A percentile compares a stretch with the other conserved stretches of the same genome.
Evolutionary conservation across 2,329 filamentous ascomycete genomes (phyloP).

Genomic region (Aspergillus alliaceus): DNA sequence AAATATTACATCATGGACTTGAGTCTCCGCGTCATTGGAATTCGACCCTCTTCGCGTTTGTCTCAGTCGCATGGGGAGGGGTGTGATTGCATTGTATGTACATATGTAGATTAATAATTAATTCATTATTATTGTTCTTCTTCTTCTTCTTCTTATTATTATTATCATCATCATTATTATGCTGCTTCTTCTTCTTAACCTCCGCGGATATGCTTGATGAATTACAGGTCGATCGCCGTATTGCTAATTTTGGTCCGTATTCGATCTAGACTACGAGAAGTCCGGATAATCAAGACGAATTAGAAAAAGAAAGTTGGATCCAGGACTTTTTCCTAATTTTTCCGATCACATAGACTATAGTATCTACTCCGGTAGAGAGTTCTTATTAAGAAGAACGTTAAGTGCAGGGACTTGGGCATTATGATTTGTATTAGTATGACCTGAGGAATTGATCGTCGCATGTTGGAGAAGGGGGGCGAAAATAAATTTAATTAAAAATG

Average conservation of each 20-base stretch:
- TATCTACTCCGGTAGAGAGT: too few relatives aligned
- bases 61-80: neutral
- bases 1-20: conserved; percentile 13
- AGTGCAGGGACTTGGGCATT: too few relatives aligned
- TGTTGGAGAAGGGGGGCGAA: too few relatives aligned
- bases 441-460: neutral
- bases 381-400: too few relatives aligned
- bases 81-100: neutral
- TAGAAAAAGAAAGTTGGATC: too few relatives aligned
- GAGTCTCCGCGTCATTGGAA: conserved; percentile 16
- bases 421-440: neutral
- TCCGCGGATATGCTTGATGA: neutral
- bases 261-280: neutral
- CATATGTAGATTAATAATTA: too few relatives aligned
- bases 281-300: neutral
- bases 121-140: neutral
- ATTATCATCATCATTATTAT: too few relatives aligned
- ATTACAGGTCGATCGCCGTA: neutral
- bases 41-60: neutral
- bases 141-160: neutral
- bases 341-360: too few relatives aligned
- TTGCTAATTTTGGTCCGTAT: neutral
- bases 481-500: too few relatives aligned
- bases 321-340: neutral
- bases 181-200: neutral